Conservation (phyloP, 257 asterid species). For the Solanum stenotomum region DNA sequence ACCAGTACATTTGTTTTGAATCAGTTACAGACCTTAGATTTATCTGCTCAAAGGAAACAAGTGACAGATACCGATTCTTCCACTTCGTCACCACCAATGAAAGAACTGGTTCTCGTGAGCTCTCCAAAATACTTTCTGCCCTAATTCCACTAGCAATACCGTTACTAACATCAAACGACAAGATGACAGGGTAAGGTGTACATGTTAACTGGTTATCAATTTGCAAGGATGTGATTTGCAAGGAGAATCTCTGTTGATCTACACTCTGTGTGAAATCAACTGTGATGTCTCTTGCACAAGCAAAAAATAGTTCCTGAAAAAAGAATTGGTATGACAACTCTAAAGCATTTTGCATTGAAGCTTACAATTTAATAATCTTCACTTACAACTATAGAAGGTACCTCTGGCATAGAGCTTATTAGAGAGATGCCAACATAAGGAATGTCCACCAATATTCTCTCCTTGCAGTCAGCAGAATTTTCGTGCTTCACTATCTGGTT, state of each 20-base stretch:
- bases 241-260: constrained; percentile 72
- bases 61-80: constrained; percentile 62
- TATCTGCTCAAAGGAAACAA: constrained; percentile 62
- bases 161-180: constrained; percentile 60
- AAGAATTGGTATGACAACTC: constrained; percentile 10
- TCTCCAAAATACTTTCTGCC: constrained; percentile 29
- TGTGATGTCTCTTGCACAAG: constrained; percentile 61
- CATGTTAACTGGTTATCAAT: constrained; percentile 76
- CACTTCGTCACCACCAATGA: constrained; percentile 75
- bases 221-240: constrained; percentile 66
- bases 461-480: constrained; percentile 40
- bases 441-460: constrained; percentile 55
- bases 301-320: constrained; percentile 81
- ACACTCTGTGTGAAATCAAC: constrained; percentile 60
- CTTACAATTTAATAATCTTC: not conserved
- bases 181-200: constrained; percentile 81
- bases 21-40: not conserved
- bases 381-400: constrained; percentile 11
- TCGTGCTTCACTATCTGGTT: constrained; percentile 40
- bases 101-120: constrained; percentile 61
- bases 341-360: not conserved
- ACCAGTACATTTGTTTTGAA: not conserved
- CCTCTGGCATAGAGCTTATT: constrained; percentile 86
- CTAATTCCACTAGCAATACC: constrained; percentile 25
- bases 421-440: constrained; percentile 87